phyloP scores from a whole-genome alignment of 805 yeast genomes.

The Lipomyces kockii region DNA sequence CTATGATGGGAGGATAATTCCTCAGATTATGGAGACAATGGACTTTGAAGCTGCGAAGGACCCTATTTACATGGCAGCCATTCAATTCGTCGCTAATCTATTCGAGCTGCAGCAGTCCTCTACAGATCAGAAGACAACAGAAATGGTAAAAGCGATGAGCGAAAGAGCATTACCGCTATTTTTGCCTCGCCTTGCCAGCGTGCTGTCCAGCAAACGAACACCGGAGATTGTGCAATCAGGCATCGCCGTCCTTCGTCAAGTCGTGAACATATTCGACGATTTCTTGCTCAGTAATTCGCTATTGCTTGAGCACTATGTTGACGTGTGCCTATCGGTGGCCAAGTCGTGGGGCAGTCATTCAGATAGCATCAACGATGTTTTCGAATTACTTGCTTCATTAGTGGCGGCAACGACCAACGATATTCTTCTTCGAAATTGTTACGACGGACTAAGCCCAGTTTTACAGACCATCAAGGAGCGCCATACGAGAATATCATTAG shows the following conservation, averaged over 20 bases:
- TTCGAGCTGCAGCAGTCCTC: conserved; percentile 18
- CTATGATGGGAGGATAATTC: conserved; percentile 60
- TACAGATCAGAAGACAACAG: neutral
- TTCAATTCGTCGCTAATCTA: conserved; percentile 47
- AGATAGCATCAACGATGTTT: conserved; percentile 20
- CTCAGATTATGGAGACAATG: conserved; percentile 60
- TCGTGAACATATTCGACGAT: conserved; percentile 9
- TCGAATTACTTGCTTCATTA: conserved; percentile 22
- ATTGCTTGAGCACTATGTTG: conserved; percentile 26
- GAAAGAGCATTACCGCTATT: conserved; percentile 11
- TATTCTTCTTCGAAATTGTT: conserved; percentile 51
- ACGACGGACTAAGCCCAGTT: conserved; percentile 58
- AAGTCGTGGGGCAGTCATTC: conserved; percentile 19
- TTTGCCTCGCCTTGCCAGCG: conserved; percentile 22
- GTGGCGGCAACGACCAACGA: conserved; percentile 44
- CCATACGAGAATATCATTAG: conserved; percentile 64
- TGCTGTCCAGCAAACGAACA: conserved; percentile 15
- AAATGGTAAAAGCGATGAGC: neutral
- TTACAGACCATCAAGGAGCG: conserved; percentile 63
- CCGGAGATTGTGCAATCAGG: conserved; percentile 21
- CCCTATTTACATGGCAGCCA: conserved; percentile 63
- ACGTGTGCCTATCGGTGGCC: conserved; percentile 28
- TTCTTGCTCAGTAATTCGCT: conserved; percentile 10
- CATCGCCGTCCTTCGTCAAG: conserved; percentile 21
- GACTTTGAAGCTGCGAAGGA: conserved; percentile 65